Evolutionary conservation across 2,329 filamentous ascomycete genomes (phyloP).

Genomic region (Trichophyton simii): DNA sequence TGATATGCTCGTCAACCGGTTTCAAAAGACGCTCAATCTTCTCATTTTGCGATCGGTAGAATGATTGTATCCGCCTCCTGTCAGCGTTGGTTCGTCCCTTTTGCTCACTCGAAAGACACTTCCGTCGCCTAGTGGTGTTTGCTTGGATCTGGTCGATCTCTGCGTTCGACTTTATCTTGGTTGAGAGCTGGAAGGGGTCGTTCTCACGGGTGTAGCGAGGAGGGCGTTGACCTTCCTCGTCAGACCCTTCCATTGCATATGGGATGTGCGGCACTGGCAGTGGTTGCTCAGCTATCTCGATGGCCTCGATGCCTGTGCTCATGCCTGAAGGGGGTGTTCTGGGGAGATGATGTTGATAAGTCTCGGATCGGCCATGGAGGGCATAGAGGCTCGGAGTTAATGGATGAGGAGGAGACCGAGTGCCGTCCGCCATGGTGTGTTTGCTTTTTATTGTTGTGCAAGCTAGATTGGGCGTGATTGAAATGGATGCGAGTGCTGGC

Average conservation of each 20-base stretch:
- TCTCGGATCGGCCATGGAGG: slow-evolving; percentile 4
- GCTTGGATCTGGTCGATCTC: slow-evolving; percentile 63
- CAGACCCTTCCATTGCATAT: slow-evolving; percentile 15
- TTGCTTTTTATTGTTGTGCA: background rate
- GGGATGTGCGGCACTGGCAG: slow-evolving; percentile 14
- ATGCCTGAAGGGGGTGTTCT: slow-evolving; percentile 17
- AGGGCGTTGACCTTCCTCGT: slow-evolving; percentile 35
- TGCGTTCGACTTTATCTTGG: slow-evolving; percentile 60
- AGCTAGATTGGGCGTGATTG: background rate
- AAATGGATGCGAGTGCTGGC: background rate
- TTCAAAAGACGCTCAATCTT: slow-evolving; percentile 87
- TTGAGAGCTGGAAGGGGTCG: slow-evolving; percentile 71
- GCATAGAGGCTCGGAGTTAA: background rate
- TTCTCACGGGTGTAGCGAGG: slow-evolving; percentile 51
- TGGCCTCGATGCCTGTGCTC: slow-evolving; percentile 32
- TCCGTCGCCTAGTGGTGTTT: slow-evolving; percentile 62
- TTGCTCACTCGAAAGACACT: slow-evolving; percentile 15
- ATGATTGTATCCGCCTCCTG: slow-evolving; percentile 54
- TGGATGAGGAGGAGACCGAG: background rate
- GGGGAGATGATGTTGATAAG: background rate
- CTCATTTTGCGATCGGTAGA: slow-evolving; percentile 86
- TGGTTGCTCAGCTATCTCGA: slow-evolving; percentile 12
- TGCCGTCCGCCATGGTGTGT: background rate
- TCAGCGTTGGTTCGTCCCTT: slow-evolving; percentile 16
- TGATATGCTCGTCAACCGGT: slow-evolving; percentile 79